Evolutionary conservation across 2,329 filamentous ascomycete genomes (phyloP).

Genomic region (Rasamsonia emersonii): DNA sequence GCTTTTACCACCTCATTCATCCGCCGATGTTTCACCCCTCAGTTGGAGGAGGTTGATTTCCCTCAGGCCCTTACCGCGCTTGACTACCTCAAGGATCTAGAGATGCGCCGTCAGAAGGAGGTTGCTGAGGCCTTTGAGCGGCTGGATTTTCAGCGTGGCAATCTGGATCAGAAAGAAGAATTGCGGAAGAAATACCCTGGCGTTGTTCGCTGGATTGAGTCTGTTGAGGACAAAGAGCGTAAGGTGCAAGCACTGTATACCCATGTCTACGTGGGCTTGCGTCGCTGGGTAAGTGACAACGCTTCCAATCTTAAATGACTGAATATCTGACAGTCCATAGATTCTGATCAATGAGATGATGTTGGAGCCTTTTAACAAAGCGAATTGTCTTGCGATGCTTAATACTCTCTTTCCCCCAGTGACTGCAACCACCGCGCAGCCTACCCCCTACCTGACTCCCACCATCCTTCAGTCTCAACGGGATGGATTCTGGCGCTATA

Average conservation of each 20-base stretch:
- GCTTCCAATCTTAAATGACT: conserved; percentile 1
- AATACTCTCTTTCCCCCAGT: conserved; percentile 59
- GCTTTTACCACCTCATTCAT: conserved; percentile 56
- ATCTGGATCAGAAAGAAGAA: conserved; percentile 40
- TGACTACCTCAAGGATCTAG: conserved; percentile 58
- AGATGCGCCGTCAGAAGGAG: conserved; percentile 51
- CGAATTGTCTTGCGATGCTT: conserved; percentile 59
- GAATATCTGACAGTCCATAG: conserved; percentile 22
- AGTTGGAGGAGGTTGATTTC: conserved; percentile 54
- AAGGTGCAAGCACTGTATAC: conserved; percentile 50
- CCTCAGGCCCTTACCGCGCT: conserved; percentile 56
- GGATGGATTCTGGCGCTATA: conserved; percentile 55
- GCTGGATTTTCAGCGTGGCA: conserved; percentile 43
- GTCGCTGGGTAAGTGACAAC: conserved; percentile 49
- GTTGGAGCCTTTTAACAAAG: conserved; percentile 53
- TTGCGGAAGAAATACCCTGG: conserved; percentile 45
- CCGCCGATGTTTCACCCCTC: conserved; percentile 48
- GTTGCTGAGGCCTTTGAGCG: conserved; percentile 46
- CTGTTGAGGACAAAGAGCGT: conserved; percentile 43
- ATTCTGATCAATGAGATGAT: conserved; percentile 58
- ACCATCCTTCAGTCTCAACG: conserved; percentile 49
- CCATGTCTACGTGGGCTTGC: conserved; percentile 52
- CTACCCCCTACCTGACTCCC: conserved; percentile 45
- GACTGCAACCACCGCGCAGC: conserved; percentile 33
- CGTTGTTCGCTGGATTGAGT: conserved; percentile 47